Evolutionary conservation across 495 filamentous ascomycete species (phyloP).

Genomic region (Tuber microsphaerosporum): DNA sequence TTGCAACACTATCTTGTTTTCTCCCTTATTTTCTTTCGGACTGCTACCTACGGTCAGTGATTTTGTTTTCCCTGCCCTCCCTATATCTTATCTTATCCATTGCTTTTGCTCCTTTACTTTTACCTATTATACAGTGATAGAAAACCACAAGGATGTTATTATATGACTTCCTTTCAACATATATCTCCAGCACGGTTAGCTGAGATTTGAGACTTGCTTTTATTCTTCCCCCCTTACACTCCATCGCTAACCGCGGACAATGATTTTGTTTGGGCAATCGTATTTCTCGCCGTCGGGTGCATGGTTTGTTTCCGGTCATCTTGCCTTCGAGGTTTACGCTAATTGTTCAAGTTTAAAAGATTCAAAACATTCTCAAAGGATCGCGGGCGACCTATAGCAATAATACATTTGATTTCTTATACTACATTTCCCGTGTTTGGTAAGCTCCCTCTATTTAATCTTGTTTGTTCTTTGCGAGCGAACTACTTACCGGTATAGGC

Average conservation of each 20-base stretch:
- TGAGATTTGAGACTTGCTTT: not conserved
- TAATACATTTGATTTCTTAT: not conserved
- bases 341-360: not conserved
- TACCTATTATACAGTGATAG: not conserved
- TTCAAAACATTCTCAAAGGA: not conserved
- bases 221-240: too few relatives aligned
- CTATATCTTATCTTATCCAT: not conserved
- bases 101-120: not conserved
- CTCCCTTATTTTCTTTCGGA: not conserved
- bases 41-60: not conserved
- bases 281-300: not conserved
- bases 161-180: not conserved
- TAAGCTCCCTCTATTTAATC: not conserved
- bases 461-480: not conserved
- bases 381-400: not conserved
- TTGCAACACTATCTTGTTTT: not conserved
- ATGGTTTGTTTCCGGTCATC: not conserved
- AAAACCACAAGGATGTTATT: not conserved
- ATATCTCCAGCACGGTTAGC: not conserved
- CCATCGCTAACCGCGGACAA: not conserved
- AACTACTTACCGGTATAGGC: not conserved
- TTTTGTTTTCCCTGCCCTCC: not conserved
- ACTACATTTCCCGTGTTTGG: not conserved
- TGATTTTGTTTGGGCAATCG: not conserved
- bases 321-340: not conserved